Conservation (phyloP, 306 rosid species). For the Begonia masoniana region DNA sequence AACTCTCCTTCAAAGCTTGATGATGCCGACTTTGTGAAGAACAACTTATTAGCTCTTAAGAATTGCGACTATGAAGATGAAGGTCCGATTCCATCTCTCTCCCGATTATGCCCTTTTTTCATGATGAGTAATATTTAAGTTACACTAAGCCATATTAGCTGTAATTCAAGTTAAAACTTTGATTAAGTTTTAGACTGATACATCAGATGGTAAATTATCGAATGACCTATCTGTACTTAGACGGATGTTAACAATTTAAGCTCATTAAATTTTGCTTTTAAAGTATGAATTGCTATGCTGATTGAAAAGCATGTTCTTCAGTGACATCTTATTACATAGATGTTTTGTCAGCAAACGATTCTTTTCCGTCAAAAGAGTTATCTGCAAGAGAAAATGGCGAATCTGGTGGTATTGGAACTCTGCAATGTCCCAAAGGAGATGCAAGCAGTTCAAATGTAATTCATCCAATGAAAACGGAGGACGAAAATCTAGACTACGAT, state of each 20-base stretch:
- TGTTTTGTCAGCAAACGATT: slow-evolving; percentile 26
- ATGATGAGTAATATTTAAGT: no score
- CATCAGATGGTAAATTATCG: no score
- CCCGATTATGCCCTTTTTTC: not conserved
- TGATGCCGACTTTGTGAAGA: slow-evolving; percentile 53
- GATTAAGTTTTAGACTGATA: no score
- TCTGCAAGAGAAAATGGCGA: slow-evolving; percentile 32
- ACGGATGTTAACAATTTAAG: no score
- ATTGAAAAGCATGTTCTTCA: slow-evolving; percentile 21
- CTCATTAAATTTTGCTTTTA: no score
- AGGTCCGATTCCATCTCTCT: slow-evolving; percentile 30
- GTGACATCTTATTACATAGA: slow-evolving; percentile 56
- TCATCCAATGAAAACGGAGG: slow-evolving; percentile 46
- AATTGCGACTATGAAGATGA: slow-evolving; percentile 47
- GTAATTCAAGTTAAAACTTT: no score
- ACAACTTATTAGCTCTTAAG: slow-evolving; percentile 43
- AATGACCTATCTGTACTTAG: no score
- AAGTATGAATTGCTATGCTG: slow-evolving; percentile 5
- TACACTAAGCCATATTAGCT: no score
- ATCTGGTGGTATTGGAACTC: slow-evolving; percentile 23
- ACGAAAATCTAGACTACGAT: slow-evolving; percentile 81
- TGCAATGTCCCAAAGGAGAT: slow-evolving; percentile 34
- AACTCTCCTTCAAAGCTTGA: slow-evolving; percentile 79
- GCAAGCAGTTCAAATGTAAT: slow-evolving; percentile 48
- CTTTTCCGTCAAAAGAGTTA: slow-evolving; percentile 25